Evolutionary conservation across 148 eudicot species (phyloP), one percentile per base, ranked within the genome.

Genomic region (Nyssa sinensis): DNA sequence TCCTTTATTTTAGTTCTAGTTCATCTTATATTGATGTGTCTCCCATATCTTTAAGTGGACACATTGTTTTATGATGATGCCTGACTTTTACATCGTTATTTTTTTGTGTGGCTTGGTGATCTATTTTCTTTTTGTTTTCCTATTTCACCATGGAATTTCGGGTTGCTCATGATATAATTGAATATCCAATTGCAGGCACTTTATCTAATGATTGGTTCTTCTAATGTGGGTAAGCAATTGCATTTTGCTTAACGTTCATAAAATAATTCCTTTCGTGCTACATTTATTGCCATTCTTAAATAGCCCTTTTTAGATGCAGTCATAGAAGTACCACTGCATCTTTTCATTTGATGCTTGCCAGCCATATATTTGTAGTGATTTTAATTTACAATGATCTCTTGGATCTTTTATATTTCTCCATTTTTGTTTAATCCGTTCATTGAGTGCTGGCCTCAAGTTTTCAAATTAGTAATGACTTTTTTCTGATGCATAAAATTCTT

Each of bases 161-260:
- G n/a, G 25, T 11, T 69, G 30, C 47, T 69, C 62, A 67, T 80
- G 70, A 79, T 60, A 67, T 27, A 67, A 53, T 39, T 79, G 64
- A 24, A 66, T 65, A 27, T 81, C 61, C 69, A 71, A 75, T 74
- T 83, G 84, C 90, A 92, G 97, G 97, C 90, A 67, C 88, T 92
- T 81, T 95, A 92, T 79, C 77, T 90, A 62, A 69, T 92, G 84
- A 90, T 92, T 76, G 97, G 97, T 61, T 85, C 87, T 70, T 87
- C 90, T 59, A 92, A 90, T 81, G 37, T 83, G 66, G 97, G 97
- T 92, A 86, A 85, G 90, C 44, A 73, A 60, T 75, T 57, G 69
- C 65, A 35, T 41, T 70, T 62, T 44, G 14, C 53, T 68, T 37
- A 10, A 34, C 24, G 34, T 41, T 44, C 51, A 44, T 11, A 19